Evolutionary conservation across 352 stramenopile genomes (phyloP), one percentile per base, ranked within the genome.

Genomic region (Phytophthora melonis): DNA sequence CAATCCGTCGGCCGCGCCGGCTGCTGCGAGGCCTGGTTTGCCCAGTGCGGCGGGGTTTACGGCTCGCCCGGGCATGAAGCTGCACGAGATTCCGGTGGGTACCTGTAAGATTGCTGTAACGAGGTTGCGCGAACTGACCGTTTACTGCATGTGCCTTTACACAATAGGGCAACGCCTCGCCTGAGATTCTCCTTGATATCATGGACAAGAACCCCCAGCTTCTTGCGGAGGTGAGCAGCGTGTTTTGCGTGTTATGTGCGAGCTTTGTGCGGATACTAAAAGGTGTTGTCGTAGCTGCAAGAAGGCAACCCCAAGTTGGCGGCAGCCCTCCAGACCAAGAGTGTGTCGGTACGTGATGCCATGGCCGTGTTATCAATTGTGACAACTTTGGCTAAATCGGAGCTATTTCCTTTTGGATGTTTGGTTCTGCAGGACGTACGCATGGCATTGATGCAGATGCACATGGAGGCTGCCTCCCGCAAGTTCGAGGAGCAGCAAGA

Each of bases 401-500:
- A 54, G 34, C 18, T 6, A 16, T 11, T 58, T 39, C 53, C 11
- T 1, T 60, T 50, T 43, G 25, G 3, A 49, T 67, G 25, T 66
- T 57, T 49, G 45, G 23, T 53, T 19, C 6, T 60, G 6, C 64
- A 96, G 90, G 77, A 95, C 56, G 88, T 96, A 23, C 87, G 90
- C 45, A 95, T 95, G 87, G 86, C 80, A 2, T 64, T 97, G 13
- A 79, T 97, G 70, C 86, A 95, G 64, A 93, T 95, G 69, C 80
- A 95, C 77, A 97, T 97, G 90, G 82, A 93, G 36, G 79, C 80
- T 34, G 90, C 88, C 2, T 87, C 88, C n/a, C 78, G 81, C 3
- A 87, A 84, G 41, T 95, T 94, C 58, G 71, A 97, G n/a, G 86
- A 95, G 66, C 79, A 97, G 39, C 83, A 94, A 63, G 87, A 95